phyloP scores from a whole-genome alignment of 192 early-diverging fungal genomes.

The Thamnidium elegans region DNA sequence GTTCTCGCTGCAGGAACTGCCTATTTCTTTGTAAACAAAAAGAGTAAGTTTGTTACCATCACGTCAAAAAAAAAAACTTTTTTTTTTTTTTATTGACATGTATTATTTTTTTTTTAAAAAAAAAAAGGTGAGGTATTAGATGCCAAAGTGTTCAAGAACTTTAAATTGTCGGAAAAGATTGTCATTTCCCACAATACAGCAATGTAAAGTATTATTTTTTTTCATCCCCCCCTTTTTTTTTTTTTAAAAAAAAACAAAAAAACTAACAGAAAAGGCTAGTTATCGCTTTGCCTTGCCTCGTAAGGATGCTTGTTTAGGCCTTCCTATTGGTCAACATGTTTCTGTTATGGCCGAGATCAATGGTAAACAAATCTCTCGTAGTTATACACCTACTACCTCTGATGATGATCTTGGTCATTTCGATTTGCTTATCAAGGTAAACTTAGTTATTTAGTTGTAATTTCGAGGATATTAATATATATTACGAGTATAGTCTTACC shows the following conservation, averaged over 20 bases:
- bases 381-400: constrained; percentile 88
- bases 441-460: too few species aligned
- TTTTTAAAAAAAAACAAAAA: not conserved
- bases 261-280: constrained; percentile 30
- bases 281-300: constrained; percentile 83
- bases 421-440: constrained; percentile 89
- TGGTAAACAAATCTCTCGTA: constrained; percentile 80
- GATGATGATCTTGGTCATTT: constrained; percentile 86
- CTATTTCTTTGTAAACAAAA: constrained; percentile 31
- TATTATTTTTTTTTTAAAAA: not conserved
- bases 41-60: constrained; percentile 15
- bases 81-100: not conserved
- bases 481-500: constrained; percentile 61
- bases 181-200: constrained; percentile 83
- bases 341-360: constrained; percentile 80
- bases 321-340: constrained; percentile 94
- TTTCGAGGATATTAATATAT: not conserved
- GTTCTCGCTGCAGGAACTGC: constrained; percentile 21
- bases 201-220: constrained; percentile 48
- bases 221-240: not conserved
- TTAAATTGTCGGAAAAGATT: constrained; percentile 75
- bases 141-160: constrained; percentile 70
- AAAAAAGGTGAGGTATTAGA: constrained; percentile 54
- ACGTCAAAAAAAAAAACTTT: constrained; percentile 2
- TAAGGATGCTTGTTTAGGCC: constrained; percentile 66